Percentiles rank a stretch among this genome's conserved stretches.
Evolutionary conservation across 2,329 filamentous ascomycete genomes (phyloP).

Genomic region (Fonsecaea nubica): DNA sequence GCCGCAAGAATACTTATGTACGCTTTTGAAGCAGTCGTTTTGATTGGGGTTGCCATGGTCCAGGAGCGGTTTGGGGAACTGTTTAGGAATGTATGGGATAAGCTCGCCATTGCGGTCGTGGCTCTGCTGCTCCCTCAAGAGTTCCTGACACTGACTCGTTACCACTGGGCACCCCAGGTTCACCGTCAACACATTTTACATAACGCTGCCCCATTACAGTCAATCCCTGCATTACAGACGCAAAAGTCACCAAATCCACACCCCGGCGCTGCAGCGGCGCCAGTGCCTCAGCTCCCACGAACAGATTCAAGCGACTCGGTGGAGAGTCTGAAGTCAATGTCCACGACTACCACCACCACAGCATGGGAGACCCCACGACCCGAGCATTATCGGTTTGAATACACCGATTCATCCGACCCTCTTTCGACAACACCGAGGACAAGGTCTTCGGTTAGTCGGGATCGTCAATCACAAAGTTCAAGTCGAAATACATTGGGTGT

Average conservation of each 20-base stretch:
- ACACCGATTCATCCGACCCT: background rate
- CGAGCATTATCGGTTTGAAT: constrained; percentile 22
- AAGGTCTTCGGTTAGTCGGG: background rate
- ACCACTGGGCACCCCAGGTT: constrained; percentile 9
- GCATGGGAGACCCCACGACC: constrained; percentile 31
- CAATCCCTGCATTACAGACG: background rate
- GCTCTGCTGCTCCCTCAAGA: constrained; percentile 36
- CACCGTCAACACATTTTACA: background rate
- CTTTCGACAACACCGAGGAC: background rate
- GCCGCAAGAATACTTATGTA: constrained; percentile 23
- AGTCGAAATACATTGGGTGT: constrained; percentile 23
- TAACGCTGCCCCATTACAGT: background rate
- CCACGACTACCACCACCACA: constrained; percentile 29
- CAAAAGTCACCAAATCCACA: background rate
- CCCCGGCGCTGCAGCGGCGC: background rate
- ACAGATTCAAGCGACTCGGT: constrained; percentile 9
- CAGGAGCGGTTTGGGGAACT: constrained; percentile 25
- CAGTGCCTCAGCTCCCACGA: constrained; percentile 6
- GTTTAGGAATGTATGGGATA: constrained; percentile 36
- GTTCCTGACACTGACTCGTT: constrained; percentile 27
- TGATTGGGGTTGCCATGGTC: constrained; percentile 26
- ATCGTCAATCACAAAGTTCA: background rate
- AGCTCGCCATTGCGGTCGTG: constrained; percentile 33
- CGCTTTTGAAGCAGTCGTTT: constrained; percentile 22
- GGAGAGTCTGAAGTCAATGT: background rate